phyloP scores from a whole-genome alignment of 75 land plant genomes.

The Pinus taeda region DNA sequence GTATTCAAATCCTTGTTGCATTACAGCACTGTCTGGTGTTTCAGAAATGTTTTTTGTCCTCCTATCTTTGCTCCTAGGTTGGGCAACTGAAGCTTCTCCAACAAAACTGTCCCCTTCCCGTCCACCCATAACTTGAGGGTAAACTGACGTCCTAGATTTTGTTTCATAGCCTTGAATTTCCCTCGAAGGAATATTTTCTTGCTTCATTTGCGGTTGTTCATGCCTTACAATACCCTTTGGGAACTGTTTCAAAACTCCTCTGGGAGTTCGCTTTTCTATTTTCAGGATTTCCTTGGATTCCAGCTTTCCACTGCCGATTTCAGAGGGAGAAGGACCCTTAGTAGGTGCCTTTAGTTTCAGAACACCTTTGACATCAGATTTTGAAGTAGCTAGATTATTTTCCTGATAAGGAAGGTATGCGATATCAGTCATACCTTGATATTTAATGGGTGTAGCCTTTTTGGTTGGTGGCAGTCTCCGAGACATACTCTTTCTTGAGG shows the following conservation, averaged over 20 bases:
- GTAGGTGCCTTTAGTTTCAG: not conserved
- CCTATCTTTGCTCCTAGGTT: conserved; percentile 1
- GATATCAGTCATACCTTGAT: not conserved
- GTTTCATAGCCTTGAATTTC: conserved; percentile 2
- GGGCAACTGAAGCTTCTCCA: conserved; percentile 6
- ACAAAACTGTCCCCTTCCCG: conserved; percentile 6
- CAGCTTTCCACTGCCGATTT: not conserved
- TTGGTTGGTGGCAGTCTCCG: not conserved
- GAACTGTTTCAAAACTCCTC: conserved; percentile 22
- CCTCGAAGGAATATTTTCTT: not conserved
- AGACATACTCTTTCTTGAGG: conserved; percentile 6
- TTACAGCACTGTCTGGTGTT: not conserved
- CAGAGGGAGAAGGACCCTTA: not conserved
- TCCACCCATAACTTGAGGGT: conserved; percentile 1
- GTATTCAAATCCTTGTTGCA: conserved; percentile 1
- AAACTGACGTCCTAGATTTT: conserved; percentile 3
- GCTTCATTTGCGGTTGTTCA: conserved; percentile 1
- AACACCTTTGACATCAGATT: conserved; percentile 8
- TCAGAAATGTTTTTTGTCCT: not conserved
- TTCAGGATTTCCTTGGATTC: conserved; percentile 5
- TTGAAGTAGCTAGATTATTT: not conserved
- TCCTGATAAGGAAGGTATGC: not conserved
- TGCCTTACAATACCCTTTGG: not conserved
- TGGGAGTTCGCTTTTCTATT: conserved; percentile 8
- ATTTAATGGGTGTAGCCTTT: conserved; percentile 2